phyloP scores from a whole-genome alignment of 345 rosid species.

The Excoecaria cochinchinensis region DNA sequence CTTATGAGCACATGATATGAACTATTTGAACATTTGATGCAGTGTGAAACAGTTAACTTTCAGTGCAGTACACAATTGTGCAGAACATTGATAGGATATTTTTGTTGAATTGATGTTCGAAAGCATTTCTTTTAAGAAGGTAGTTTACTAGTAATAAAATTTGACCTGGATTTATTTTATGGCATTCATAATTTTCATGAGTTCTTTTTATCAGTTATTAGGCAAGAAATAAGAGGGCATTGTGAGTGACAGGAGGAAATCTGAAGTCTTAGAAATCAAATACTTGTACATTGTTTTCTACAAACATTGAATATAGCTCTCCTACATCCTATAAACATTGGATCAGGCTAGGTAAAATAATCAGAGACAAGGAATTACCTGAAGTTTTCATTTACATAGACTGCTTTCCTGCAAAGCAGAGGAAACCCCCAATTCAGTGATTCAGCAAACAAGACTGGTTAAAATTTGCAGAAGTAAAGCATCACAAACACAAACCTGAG shows the following conservation, averaged over 20 bases:
- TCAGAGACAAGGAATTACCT: conserved; percentile 39
- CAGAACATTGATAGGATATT: not conserved
- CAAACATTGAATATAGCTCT: not conserved
- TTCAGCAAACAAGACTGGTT: not conserved
- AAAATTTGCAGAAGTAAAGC: not conserved
- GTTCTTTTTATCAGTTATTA: not conserved
- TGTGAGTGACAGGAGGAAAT: too few relatives aligned
- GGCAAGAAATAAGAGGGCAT: not conserved
- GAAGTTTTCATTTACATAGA: conserved; percentile 77
- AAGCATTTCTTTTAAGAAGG: not conserved
- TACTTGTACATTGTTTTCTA: not conserved
- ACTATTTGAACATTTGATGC: not conserved
- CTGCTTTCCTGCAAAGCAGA: conserved; percentile 64
- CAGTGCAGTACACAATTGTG: not conserved
- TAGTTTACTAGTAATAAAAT: not conserved
- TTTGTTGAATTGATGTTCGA: not conserved
- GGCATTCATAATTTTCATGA: not conserved
- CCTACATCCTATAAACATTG: not conserved
- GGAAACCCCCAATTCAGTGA: conserved; percentile 10
- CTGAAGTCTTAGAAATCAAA: not conserved
- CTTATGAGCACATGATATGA: conserved; percentile 15
- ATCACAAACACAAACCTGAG: conserved; percentile 42
- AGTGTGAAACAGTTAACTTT: not conserved
- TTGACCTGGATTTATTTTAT: not conserved
- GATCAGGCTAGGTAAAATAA: not conserved